A percentile compares a stretch with the other conserved stretches of the same genome.
These are phyloP conservation scores for Geosiphon pyriformis DNA, from an alignment of 192 early-diverging fungal genomes.

Conservation along the genomic window DNA sequence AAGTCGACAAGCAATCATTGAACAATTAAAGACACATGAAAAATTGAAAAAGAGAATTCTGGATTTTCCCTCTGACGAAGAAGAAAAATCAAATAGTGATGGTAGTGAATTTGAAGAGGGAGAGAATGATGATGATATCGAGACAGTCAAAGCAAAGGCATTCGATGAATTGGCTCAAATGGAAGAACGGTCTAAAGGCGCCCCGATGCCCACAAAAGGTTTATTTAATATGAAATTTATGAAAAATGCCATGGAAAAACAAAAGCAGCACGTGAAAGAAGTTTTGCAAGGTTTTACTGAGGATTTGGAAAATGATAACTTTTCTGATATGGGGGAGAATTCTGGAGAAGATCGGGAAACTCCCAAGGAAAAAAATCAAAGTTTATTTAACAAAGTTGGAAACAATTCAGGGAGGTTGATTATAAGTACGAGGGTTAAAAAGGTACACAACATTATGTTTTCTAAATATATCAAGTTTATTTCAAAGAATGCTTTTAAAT, in stretches of 20 bases:
- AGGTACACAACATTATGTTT: no score
- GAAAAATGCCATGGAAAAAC: conserved; percentile 71
- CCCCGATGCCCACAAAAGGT: conserved; percentile 61
- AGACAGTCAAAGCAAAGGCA: conserved; percentile 35
- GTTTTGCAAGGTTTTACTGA: conserved; percentile 42
- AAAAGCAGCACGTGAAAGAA: conserved; percentile 41
- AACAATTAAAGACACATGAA: conserved; percentile 78
- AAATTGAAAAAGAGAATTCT: conserved; percentile 77
- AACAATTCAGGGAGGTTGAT: conserved; percentile 59
- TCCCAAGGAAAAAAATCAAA: conserved; percentile 32
- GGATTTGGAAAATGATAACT: conserved; percentile 41
- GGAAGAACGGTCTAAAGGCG: conserved; percentile 41
- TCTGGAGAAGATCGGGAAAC: conserved; percentile 30
- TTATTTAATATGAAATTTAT: conserved; percentile 98
- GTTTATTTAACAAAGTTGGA: conserved; percentile 31
- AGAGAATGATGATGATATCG: conserved; percentile 37
- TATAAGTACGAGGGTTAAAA: conserved; percentile 41
- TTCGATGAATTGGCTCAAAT: conserved; percentile 50
- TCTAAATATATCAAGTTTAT: no score
- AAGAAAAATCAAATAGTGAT: conserved; percentile 38
- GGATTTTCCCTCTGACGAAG: conserved; percentile 59
- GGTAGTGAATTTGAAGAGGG: conserved; percentile 41
- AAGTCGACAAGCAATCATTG: conserved; percentile 73
- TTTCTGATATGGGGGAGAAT: conserved; percentile 27
- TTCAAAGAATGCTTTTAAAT: no score